A percentile compares a stretch with the other conserved stretches of the same genome.
Evolutionary conservation across 345 rosid species (phyloP).

Genomic region (Syzygium oleosum): DNA sequence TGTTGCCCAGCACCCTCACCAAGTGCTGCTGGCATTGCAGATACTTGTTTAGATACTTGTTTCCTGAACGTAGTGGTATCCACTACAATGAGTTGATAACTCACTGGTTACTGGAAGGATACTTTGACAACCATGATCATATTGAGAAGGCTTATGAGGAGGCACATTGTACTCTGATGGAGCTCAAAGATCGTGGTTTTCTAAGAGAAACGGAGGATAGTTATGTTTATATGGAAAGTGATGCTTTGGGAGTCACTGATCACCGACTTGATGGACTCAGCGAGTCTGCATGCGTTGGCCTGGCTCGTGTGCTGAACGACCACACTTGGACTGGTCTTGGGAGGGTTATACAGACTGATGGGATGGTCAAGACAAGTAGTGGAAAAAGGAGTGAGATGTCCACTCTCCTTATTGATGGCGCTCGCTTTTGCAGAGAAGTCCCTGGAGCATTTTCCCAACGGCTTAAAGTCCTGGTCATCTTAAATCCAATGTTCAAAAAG

Average conservation of each 20-base stretch:
- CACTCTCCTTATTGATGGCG: not conserved
- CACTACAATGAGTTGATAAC: conserved; percentile 35
- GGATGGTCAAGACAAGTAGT: conserved; percentile 29
- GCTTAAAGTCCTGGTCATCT: not conserved
- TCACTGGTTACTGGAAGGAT: conserved; percentile 69
- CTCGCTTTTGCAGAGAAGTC: not conserved
- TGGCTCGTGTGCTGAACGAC: conserved; percentile 15
- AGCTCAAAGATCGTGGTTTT: conserved; percentile 32
- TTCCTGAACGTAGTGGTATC: not conserved
- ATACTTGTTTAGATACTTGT: not conserved
- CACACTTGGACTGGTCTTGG: conserved; percentile 15
- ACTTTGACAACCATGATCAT: conserved; percentile 22
- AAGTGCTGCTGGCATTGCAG: not conserved
- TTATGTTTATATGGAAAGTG: conserved; percentile 31
- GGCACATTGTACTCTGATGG: conserved; percentile 40
- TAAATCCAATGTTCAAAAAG: not conserved
- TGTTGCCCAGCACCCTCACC: not conserved
- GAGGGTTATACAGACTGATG: conserved; percentile 25
- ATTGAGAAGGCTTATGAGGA: conserved; percentile 34
- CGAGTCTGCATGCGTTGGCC: not conserved
- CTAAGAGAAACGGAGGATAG: conserved; percentile 39
- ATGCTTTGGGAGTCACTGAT: conserved; percentile 13
- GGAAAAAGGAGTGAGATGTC: not conserved
- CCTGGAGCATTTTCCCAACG: not conserved
- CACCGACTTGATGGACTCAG: conserved; percentile 11